Base-by-base conservation (phyloP, 2,329 filamentous ascomycete genomes). In the Curvularia eragrostidis region DNA sequence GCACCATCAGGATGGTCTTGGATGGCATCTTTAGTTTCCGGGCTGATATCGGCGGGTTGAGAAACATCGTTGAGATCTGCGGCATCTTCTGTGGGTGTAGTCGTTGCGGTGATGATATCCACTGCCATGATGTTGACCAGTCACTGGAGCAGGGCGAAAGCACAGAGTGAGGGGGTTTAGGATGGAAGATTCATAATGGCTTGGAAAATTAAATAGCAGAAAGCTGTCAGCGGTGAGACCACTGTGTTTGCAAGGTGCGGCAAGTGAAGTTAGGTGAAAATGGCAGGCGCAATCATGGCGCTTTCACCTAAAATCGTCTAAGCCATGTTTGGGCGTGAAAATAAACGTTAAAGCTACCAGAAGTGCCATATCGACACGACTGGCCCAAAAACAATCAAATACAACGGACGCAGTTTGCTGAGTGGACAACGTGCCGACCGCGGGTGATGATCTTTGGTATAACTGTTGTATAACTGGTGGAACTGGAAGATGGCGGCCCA, bases 1-100 rank as follows among this genome's bases (percentile, higher is more conserved):
- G 55, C 65, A 12, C 65, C 73, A 48, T 74, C 64, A 19, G 71
- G 69, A 56, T 72, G 69, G 26, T 74, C 72, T 18, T 44, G 15
- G 9, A 39, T 26, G 23, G 38, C 24, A 38, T 3, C 3, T 13
- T 36, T 26, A 15, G 26, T 18, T n/a, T 6, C 19, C 30, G 39
- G n/a, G 10, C 15, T 23, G 18, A 38, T 10, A 38, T 15, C 23
- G n/a, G 13, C 41, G 30, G 10, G 38, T 34, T 19, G 34, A 9
- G 38, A 18, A 30, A 28, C 23, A 34, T 15, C 39, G 19, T 30
- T 32, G 10, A 39, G 23, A 21, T 23, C 5, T n/a, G 15, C 44
- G n/a, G 28, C 10, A 19, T 38, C 9, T 10, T 8, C 36, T 4
- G 21, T 30, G 2, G 19, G 30, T 19, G 51, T 13, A 12, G 32